phyloP scores from a whole-genome alignment of 2,329 filamentous ascomycete genomes.

The Stemphylium lycopersici region DNA sequence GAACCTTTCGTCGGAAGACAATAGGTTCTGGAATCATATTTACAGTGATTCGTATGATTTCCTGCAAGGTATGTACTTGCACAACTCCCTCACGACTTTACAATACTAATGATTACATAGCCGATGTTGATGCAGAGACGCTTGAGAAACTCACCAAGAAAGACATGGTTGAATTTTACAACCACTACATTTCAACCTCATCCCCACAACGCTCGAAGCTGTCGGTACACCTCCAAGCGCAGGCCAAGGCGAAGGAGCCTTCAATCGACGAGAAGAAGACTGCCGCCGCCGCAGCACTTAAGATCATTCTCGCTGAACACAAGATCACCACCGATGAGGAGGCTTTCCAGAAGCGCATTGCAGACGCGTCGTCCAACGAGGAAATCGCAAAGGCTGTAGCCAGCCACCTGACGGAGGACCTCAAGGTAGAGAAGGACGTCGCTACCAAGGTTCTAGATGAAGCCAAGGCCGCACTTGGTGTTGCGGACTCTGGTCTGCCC shows the following conservation, averaged over 20 bases:
- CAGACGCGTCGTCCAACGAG: conserved; percentile 53
- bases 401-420: conserved; percentile 52
- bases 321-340: conserved; percentile 53
- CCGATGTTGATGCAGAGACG: conserved; percentile 75
- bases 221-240: conserved; percentile 81
- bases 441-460: conserved; percentile 57
- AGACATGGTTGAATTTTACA: conserved; percentile 81
- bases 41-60: conserved; percentile 89
- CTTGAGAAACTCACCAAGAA: conserved; percentile 77
- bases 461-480: conserved; percentile 55
- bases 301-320: conserved; percentile 55
- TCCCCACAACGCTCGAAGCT: conserved; percentile 81
- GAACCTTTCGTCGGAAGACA: conserved; percentile 85
- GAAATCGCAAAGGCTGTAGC: conserved; percentile 60
- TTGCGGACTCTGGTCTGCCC: conserved; percentile 37
- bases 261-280: conserved; percentile 52
- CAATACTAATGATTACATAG: conserved; percentile 49
- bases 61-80: conserved; percentile 69
- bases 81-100: background rate
- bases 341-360: conserved; percentile 53
- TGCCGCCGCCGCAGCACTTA: conserved; percentile 43
- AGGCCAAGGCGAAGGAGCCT: conserved; percentile 56
- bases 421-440: conserved; percentile 58
- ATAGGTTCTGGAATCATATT: conserved; percentile 84
- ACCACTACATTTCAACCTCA: conserved; percentile 73